Percentiles rank a stretch among this genome's conserved stretches.
phyloP scores from a whole-genome alignment of 352 stramenopile species.

The Pythium dissotocum region DNA sequence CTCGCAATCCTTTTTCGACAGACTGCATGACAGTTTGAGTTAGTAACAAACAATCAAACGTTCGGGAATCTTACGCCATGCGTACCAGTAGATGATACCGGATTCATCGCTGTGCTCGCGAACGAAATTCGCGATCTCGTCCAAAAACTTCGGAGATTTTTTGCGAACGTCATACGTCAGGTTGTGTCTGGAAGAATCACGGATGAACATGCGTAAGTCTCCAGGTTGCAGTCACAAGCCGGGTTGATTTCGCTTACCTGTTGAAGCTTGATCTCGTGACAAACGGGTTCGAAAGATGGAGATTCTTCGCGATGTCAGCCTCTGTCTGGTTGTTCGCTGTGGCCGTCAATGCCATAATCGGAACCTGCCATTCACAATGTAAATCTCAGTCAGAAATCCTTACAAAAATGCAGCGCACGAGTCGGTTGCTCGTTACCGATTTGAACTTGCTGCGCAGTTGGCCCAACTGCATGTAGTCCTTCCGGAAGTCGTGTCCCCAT shows the following conservation, averaged over 20 bases:
- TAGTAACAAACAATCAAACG: neutral
- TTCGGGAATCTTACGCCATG: neutral
- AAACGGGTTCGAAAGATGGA: constrained; percentile 74
- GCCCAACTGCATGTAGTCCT: constrained; percentile 96
- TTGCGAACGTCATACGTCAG: constrained; percentile 84
- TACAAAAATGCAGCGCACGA: neutral
- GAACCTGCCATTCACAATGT: constrained; percentile 44
- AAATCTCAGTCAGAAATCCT: constrained; percentile 2
- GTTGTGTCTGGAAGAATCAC: constrained; percentile 50
- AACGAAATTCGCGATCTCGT: constrained; percentile 78
- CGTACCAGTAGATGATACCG: constrained; percentile 88
- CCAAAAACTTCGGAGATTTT: constrained; percentile 80
- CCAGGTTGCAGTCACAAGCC: neutral
- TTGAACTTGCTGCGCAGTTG: constrained; percentile 92
- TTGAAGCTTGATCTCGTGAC: constrained; percentile 87
- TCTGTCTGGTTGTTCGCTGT: constrained; percentile 87
- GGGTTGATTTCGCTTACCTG: constrained; percentile 36
- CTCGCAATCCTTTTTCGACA: constrained; percentile 89
- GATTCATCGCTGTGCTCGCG: constrained; percentile 83
- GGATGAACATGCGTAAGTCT: too few species aligned
- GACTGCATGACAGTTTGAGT: constrained; percentile 33
- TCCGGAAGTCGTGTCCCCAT: constrained; percentile 99
- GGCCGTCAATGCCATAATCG: constrained; percentile 87
- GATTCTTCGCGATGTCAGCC: constrained; percentile 78
- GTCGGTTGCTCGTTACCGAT: constrained; percentile 50